Evolutionary conservation across 148 eudicot species (phyloP).

Genomic region (Spergularia bocconei): DNA sequence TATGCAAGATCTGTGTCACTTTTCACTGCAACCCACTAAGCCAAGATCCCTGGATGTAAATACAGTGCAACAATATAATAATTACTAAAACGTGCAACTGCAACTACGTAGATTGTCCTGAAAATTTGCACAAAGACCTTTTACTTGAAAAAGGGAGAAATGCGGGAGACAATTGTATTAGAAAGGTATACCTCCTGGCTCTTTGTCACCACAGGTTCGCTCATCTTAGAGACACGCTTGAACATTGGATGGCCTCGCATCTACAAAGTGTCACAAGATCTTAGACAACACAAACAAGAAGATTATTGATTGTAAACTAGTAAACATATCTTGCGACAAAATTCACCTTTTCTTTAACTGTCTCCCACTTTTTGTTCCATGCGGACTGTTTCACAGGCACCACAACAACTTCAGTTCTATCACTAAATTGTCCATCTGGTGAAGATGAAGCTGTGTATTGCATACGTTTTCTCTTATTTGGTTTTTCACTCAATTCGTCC

Average conservation of each 20-base stretch:
- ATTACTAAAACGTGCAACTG: background rate
- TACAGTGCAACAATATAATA: background rate
- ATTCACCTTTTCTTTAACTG: slow-evolving; percentile 65
- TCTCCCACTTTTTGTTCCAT: slow-evolving; percentile 83
- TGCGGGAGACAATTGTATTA: background rate
- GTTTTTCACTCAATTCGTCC: slow-evolving; percentile 77
- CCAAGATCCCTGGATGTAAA: background rate
- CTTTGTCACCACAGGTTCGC: slow-evolving; percentile 81
- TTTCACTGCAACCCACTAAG: background rate
- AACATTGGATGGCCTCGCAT: slow-evolving; percentile 70
- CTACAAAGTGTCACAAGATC: slow-evolving; percentile 34
- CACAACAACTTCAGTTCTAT: slow-evolving; percentile 72
- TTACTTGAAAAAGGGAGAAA: background rate
- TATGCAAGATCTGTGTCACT: too few species aligned
- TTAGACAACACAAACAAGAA: slow-evolving; percentile 3
- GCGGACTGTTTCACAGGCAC: slow-evolving; percentile 67
- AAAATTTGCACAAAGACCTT: background rate
- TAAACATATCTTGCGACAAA: background rate
- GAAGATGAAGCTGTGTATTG: slow-evolving; percentile 49
- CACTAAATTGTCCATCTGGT: slow-evolving; percentile 56
- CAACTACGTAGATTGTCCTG: background rate
- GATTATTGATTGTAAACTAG: background rate
- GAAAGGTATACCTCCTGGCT: slow-evolving; percentile 77
- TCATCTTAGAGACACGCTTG: slow-evolving; percentile 63
- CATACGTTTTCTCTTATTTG: slow-evolving; percentile 60